phyloP scores from a whole-genome alignment of 169 alveolate genomes.

The Plasmodium yoelii region DNA sequence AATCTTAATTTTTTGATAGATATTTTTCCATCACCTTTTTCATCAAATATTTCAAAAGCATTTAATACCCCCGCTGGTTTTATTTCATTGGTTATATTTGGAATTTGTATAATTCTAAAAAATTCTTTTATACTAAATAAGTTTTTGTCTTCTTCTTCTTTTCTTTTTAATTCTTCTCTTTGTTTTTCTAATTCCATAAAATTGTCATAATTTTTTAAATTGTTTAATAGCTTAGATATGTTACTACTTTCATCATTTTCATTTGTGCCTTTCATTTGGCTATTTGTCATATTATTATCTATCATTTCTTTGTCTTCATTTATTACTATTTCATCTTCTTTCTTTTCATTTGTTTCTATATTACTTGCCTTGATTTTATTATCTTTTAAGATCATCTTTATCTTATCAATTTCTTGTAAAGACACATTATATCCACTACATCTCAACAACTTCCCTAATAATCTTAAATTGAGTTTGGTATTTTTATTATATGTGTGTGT shows the following conservation, averaged over 20 bases:
- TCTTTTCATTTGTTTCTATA: constrained; percentile 18
- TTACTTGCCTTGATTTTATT: constrained; percentile 24
- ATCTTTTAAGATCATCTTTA: constrained; percentile 51
- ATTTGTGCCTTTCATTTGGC: neutral
- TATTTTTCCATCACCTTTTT: constrained; percentile 74
- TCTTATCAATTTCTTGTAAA: constrained; percentile 62
- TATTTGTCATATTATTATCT: constrained; percentile 4
- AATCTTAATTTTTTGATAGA: constrained; percentile 51
- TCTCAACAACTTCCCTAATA: constrained; percentile 60
- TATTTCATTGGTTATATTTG: constrained; percentile 60
- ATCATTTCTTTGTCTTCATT: constrained; percentile 10
- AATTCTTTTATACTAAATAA: constrained; percentile 69
- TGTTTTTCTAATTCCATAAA: constrained; percentile 68
- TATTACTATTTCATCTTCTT: constrained; percentile 17
- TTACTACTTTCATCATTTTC: neutral
- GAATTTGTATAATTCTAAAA: constrained; percentile 67
- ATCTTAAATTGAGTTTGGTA: constrained; percentile 10
- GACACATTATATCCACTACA: constrained; percentile 74
- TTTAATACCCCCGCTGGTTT: constrained; percentile 63
- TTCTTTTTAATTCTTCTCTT: constrained; percentile 53
- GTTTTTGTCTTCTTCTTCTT: constrained; percentile 72
- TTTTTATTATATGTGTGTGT: neutral
- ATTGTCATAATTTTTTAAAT: constrained; percentile 69
- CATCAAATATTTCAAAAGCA: constrained; percentile 72
- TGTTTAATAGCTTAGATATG: constrained; percentile 47